phyloP scores from a whole-genome alignment of 495 filamentous ascomycete species.

The Cercophora sp. region DNA sequence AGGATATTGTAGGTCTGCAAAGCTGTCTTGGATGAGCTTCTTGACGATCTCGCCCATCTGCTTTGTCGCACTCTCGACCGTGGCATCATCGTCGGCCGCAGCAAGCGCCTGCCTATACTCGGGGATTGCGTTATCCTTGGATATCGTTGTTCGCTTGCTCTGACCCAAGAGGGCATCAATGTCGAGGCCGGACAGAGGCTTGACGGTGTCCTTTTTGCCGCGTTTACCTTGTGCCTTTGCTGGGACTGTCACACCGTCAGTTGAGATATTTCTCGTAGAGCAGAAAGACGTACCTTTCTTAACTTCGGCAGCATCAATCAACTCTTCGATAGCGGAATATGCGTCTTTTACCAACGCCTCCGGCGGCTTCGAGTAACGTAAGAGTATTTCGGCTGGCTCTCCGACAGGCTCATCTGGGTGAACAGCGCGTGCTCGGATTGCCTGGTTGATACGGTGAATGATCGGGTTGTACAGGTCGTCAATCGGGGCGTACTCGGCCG shows the following conservation, averaged over 20 bases:
- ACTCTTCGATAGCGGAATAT: slow-evolving; percentile 54
- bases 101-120: slow-evolving; percentile 83
- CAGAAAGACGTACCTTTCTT: slow-evolving; percentile 68
- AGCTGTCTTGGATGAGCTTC: slow-evolving; percentile 62
- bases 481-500: slow-evolving; percentile 67
- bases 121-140: slow-evolving; percentile 76
- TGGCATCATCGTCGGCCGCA: slow-evolving; percentile 55
- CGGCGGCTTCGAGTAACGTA: slow-evolving; percentile 71
- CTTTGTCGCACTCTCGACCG: slow-evolving; percentile 62
- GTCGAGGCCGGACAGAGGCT: slow-evolving; percentile 89
- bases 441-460: slow-evolving; percentile 84
- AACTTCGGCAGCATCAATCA: slow-evolving; percentile 69
- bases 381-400: slow-evolving; percentile 61
- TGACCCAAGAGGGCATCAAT: slow-evolving; percentile 68
- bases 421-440: slow-evolving; percentile 75
- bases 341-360: slow-evolving; percentile 56
- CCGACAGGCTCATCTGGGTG: slow-evolving; percentile 66
- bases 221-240: slow-evolving; percentile 76
- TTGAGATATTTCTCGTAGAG: not conserved
- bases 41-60: slow-evolving; percentile 73
- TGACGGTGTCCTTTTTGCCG: slow-evolving; percentile 63
- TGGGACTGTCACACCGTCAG: slow-evolving; percentile 59
- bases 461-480: slow-evolving; percentile 88
- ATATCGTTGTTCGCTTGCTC: slow-evolving; percentile 57
- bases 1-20: slow-evolving; percentile 71